Base-by-base conservation (phyloP, 2,329 filamentous ascomycete species). In the Blastomyces emzantsi region DNA sequence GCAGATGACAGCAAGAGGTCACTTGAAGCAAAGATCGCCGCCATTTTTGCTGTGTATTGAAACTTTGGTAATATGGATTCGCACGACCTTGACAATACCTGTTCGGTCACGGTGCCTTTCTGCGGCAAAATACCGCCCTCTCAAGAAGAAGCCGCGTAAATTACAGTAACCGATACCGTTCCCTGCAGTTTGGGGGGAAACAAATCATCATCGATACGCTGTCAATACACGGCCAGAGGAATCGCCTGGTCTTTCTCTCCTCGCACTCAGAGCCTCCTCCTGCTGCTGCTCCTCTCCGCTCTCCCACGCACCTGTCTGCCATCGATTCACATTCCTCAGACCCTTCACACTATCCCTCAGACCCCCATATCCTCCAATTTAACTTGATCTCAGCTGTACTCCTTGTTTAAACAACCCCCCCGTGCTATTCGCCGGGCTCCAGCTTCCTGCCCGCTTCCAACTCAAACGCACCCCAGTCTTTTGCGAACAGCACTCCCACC, bases 401-500 rank as follows among this genome's bases (percentile, higher is more conserved):
- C 39, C 13, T 25, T 49, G 41, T 22, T 49, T 36, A 39, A 25
- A 30, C 19, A 33, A 13, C 28, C 19, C 28, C 19, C 25, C 28
- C 30, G 15, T 41, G 36, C 54, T 19, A 25, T 47, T 47, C 43
- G 28, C 41, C 19, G 41, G 47, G 57, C 56, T 45, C 56, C 57
- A 33, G 41, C 19, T 60, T 59, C 41, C 17, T 60, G 39, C 57
- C 57, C 57, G 41, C 54, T 30, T 22, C 41, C 57, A 36, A 57
- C 33, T 41, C 33, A 57, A 36, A 13, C 33, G 15, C 13, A 54
- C 51, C 33, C 36, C 22, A 25, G 52, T 22, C 61, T 36, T 51
- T 62, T 62, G 61, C 61, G 61, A 62, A 62, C 49, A 57, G 39
- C 33, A 33, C 61, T 54, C 47, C 39, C 61, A 41, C 36, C 61